These are phyloP conservation scores for Clarireedia hainanense DNA, from an alignment of 2,329 filamentous ascomycete genomes.

Conservation along the genomic window DNA sequence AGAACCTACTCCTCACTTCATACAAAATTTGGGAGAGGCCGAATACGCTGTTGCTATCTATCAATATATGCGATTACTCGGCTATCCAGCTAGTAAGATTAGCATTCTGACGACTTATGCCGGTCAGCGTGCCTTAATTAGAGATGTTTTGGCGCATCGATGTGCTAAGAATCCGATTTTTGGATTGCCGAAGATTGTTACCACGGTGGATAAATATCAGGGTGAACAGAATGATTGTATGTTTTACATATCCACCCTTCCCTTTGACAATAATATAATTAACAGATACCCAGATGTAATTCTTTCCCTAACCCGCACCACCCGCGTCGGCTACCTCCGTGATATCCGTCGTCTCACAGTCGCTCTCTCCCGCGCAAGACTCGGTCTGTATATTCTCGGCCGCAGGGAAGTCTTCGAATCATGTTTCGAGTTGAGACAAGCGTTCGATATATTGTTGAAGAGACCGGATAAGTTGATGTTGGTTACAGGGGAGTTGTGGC, in stretches of 20 bases:
- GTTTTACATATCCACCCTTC: conserved; percentile 31
- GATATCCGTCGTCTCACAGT: conserved; percentile 92
- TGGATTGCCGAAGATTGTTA: conserved; percentile 80
- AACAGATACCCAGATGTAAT: conserved; percentile 62
- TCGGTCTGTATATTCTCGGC: conserved; percentile 88
- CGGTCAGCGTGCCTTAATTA: conserved; percentile 80
- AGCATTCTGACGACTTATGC: conserved; percentile 90
- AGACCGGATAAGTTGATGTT: conserved; percentile 76
- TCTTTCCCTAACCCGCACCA: conserved; percentile 83
- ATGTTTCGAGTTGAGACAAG: conserved; percentile 78
- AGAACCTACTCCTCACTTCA: conserved; percentile 87
- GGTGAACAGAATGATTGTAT: conserved; percentile 98
- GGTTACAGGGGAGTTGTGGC: conserved; percentile 81
- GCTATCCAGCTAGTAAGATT: conserved; percentile 69
- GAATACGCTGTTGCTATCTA: conserved; percentile 94
- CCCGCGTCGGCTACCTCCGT: conserved; percentile 82
- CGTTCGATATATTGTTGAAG: conserved; percentile 70
- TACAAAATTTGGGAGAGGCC: conserved; percentile 93
- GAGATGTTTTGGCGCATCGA: conserved; percentile 75
- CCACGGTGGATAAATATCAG: conserved; percentile 97
- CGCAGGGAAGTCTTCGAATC: conserved; percentile 81
- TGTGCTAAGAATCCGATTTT: conserved; percentile 81
- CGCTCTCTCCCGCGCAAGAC: conserved; percentile 80
- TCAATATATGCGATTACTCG: conserved; percentile 94
- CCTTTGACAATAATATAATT: conserved; percentile 6